These are phyloP conservation scores for Pythium sp. DNA, from an alignment of 352 stramenopile genomes.

Conservation along the genomic window DNA sequence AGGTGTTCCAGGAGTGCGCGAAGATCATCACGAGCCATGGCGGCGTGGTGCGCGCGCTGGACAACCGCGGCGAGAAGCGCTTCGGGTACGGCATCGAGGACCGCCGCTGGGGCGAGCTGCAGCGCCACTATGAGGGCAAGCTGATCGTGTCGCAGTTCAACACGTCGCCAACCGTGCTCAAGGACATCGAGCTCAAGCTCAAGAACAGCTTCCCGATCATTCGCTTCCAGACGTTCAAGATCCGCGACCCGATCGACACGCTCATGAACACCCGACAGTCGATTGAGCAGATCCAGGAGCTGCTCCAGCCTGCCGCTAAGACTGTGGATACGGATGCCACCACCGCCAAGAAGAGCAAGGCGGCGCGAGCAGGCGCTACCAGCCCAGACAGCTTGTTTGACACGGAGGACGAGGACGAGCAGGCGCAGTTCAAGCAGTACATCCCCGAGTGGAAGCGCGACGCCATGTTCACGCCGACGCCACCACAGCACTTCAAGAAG, in stretches of 20 bases:
- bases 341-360: conserved; percentile 26
- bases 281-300: conserved; percentile 51
- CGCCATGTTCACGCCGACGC: conserved; percentile 59
- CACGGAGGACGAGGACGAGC: conserved; percentile 56
- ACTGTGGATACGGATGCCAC: conserved; percentile 23
- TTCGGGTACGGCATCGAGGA: conserved; percentile 83
- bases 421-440: conserved; percentile 73
- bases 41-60: conserved; percentile 71
- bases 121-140: conserved; percentile 85
- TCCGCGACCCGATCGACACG: conserved; percentile 76
- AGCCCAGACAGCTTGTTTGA: conserved; percentile 58
- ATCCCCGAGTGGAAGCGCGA: conserved; percentile 85
- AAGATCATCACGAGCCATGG: conserved; percentile 60
- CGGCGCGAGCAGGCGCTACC: conserved; percentile 31
- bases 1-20: conserved; percentile 82
- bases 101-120: conserved; percentile 80
- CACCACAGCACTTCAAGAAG: conserved; percentile 57
- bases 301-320: conserved; percentile 44
- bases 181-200: conserved; percentile 76
- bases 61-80: conserved; percentile 82
- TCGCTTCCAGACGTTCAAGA: conserved; percentile 86
- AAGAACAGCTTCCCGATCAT: conserved; percentile 86
- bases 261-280: conserved; percentile 82
- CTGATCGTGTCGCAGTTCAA: conserved; percentile 87
- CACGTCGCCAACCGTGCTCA: conserved; percentile 60